Evolutionary conservation across 805 yeast species (phyloP).

Genomic region (Yarrowia porcina): DNA sequence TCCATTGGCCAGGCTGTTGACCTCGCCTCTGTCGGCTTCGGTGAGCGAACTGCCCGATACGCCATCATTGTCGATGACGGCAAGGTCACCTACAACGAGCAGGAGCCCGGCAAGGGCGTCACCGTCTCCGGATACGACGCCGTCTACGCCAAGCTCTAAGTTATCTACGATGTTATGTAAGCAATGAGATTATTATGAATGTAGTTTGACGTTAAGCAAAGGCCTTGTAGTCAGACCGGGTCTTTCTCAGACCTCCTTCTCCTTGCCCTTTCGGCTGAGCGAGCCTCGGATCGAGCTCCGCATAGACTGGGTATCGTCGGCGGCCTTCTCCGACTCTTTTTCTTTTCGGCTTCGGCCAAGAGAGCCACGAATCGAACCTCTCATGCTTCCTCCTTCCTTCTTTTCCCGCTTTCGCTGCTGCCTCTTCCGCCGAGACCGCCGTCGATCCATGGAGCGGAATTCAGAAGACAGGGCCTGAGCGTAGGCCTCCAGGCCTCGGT

Average conservation of each 20-base stretch:
- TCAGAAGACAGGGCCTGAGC: not conserved
- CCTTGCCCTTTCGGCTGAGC: conserved; percentile 4
- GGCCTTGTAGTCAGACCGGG: too few relatives aligned
- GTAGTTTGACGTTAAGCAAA: not conserved
- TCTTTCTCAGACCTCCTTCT: not conserved
- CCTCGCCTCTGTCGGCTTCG: conserved; percentile 52
- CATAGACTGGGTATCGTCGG: not conserved
- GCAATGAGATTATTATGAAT: not conserved
- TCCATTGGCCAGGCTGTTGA: conserved; percentile 58
- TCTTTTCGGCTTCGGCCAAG: not conserved
- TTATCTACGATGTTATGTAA: not conserved
- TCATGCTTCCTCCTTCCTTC: not conserved
- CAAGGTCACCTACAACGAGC: conserved; percentile 50
- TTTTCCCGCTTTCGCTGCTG: not conserved
- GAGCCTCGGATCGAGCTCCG: conserved; percentile 6
- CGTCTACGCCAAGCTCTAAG: conserved; percentile 40
- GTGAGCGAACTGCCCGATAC: conserved; percentile 64
- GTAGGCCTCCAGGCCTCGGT: not conserved
- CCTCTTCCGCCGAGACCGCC: not conserved
- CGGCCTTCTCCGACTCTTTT: not conserved
- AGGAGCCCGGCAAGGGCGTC: conserved; percentile 46
- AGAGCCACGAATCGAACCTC: not conserved
- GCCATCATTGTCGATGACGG: conserved; percentile 66
- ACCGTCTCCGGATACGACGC: conserved; percentile 49
- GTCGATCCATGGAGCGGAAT: not conserved